These are phyloP conservation scores for Hygrocybe coccinea DNA, from an alignment of 768 basidiomycete species.

Conservation along the genomic window DNA sequence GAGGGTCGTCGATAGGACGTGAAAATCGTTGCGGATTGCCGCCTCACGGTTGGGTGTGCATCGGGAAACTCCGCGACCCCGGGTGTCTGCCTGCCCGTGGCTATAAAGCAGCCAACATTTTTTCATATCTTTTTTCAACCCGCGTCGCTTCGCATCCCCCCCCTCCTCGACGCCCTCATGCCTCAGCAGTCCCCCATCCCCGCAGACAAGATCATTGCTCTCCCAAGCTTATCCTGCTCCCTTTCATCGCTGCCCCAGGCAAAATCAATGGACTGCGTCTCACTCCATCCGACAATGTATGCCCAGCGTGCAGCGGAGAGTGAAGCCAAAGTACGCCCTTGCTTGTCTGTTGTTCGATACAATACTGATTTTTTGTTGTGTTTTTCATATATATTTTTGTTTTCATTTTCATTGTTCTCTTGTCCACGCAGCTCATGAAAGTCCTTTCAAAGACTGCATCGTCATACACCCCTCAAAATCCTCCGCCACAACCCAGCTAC, in stretches of 20 bases:
- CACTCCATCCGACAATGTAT: slow-evolving; percentile 67
- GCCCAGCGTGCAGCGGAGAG: slow-evolving; percentile 64
- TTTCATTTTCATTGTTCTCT: slow-evolving; percentile 34
- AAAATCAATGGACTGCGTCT: slow-evolving; percentile 60
- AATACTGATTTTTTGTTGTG: not conserved
- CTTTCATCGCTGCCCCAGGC: slow-evolving; percentile 69
- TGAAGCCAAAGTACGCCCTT: slow-evolving; percentile 59
- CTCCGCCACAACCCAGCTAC: slow-evolving; percentile 30
- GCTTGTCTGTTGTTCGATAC: not conserved
- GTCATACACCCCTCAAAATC: slow-evolving; percentile 32
- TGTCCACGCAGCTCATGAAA: slow-evolving; percentile 42
- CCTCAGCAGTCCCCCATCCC: slow-evolving; percentile 27
- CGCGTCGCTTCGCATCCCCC: too few relatives aligned
- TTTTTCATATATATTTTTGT: too few relatives aligned
- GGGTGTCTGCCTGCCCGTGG: too few relatives aligned
- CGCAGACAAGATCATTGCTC: slow-evolving; percentile 51
- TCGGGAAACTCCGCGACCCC: too few relatives aligned
- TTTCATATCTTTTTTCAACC: too few relatives aligned
- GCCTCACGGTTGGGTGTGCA: too few relatives aligned
- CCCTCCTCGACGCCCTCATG: not conserved
- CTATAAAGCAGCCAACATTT: too few relatives aligned
- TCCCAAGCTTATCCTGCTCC: slow-evolving; percentile 66
- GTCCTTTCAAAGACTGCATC: slow-evolving; percentile 35
- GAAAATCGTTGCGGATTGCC: too few relatives aligned
- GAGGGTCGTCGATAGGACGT: too few relatives aligned